Evolutionary conservation across 306 rosid species (phyloP).

Genomic region (Amphicarpaea edgeworthii): DNA sequence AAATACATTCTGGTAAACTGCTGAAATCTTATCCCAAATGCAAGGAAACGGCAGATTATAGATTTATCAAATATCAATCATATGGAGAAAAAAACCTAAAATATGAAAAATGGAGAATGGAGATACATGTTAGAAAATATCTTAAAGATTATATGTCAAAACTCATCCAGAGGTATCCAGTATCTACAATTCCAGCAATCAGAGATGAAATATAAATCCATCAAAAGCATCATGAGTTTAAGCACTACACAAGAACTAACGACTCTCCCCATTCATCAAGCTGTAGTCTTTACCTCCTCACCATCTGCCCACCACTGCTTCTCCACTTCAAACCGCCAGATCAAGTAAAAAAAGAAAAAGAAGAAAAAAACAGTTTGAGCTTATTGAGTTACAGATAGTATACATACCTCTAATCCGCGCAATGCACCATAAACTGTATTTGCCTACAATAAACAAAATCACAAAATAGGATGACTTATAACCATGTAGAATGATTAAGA

Average conservation of each 20-base stretch:
- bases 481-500: slow-evolving; percentile 32
- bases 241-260: slow-evolving; percentile 32
- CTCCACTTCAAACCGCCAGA: slow-evolving; percentile 22
- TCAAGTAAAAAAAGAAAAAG: background rate
- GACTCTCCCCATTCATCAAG: slow-evolving; percentile 17
- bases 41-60: background rate
- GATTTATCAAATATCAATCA: slow-evolving; percentile 11
- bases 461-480: slow-evolving; percentile 26
- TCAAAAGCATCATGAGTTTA: slow-evolving; percentile 34
- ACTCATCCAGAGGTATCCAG: slow-evolving; percentile 13
- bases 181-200: slow-evolving; percentile 17
- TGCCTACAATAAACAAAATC: slow-evolving; percentile 50
- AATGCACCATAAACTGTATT: slow-evolving; percentile 59
- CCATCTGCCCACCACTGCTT: background rate
- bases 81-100: slow-evolving; percentile 12
- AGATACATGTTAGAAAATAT: slow-evolving; percentile 15
- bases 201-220: slow-evolving; percentile 10
- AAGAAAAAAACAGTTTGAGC: slow-evolving; percentile 6
- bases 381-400: slow-evolving; percentile 24
- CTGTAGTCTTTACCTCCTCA: slow-evolving; percentile 10
- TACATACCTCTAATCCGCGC: slow-evolving; percentile 62
- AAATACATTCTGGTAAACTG: slow-evolving; percentile 10
- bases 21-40: background rate
- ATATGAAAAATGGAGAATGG: slow-evolving; percentile 30
- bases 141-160: background rate